Base-by-base conservation (phyloP, 2,329 filamentous ascomycete species). In the Pseudogymnoascus sp. region DNA sequence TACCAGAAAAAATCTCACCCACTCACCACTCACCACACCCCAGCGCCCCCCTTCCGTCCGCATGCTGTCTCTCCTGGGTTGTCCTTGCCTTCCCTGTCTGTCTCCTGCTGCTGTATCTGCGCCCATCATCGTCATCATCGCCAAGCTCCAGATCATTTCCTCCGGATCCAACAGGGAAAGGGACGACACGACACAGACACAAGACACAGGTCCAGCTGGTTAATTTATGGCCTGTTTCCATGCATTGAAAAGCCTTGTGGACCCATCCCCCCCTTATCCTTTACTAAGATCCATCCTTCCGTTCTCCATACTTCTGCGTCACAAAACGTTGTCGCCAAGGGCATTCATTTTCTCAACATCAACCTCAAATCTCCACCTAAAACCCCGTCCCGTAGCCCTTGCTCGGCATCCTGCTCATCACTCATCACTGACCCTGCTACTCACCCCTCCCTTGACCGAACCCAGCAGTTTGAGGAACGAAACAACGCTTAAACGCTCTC, bases 401-500 rank as follows among this genome's bases (percentile, higher is more conserved):
- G 46, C 46, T 53, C 46, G 46, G 26, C 46, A 31, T 53, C 46
- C 23, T 17, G 46, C 5, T 31, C 46, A 53, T 50, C 44, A 50
- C 13, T n/a, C n/a, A n/a, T 53, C 46, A 53, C 15, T 53, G 15
- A 53, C 46, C 46, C 46, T 53, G 46, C 26, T 6, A 53, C 13
- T 17, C 46, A 53, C 46, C 46, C 46, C 23, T 53, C 23, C 46
- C 46, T 53, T 53, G 46, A 53, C 23, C 15, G 15, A 53, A 31
- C 46, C 46, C 9, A 53, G 46, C 46, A 31, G 46, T 53, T 31
- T 53, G 46, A 53, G 46, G 26, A 31, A 53, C 46, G 46, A 53
- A 53, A 53, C 46, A 53, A 53, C 46, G 26, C 46, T 53, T 53
- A 53, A 53, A 53, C 46, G 46, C 46, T 53, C 46, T 53, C n/a